Evolutionary conservation across 306 rosid species (phyloP), one percentile per base, ranked within the genome.

Genomic region (Cicer cuneatum): DNA sequence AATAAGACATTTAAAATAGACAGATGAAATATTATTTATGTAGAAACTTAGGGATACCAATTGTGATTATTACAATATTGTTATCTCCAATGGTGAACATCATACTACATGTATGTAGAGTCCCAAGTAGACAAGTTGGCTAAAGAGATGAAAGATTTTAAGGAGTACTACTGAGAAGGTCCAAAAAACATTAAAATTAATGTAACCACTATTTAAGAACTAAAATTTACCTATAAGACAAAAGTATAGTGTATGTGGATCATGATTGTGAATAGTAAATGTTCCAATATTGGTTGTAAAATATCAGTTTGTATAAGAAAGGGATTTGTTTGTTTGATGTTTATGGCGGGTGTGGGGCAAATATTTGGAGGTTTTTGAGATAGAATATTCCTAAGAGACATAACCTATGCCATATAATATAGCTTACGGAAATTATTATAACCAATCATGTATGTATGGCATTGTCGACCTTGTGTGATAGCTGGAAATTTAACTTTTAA

Each of bases 251-350:
- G 33, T 29, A 29, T 29, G 67, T 9, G 39, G 39, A 42, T 33
- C 15, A 10, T 8, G 56, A 67, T 48, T 60, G 4, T 24, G 19
- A 54, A 12, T 18, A 41, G 66, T 41, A 53, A 61, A 33, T 42
- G 51, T 61, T 59, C 45, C 37, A 51, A 52, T 62, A 41, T 47
- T 66, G 43, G 45, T n/a, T 49, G 14, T 65, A 71, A 57, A 71
- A 48, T 29, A 21, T 63, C 40, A 24, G 14, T 42, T 63, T 21
- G 78, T 12, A 47, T 10, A 29, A 37, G 72, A 67, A 78, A 73
- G 83, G 49, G 80, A 74, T 69, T 18, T 11, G 9, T 54, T 57
- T 70, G 81, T 43, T 66, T 71, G 41, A 37, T 68, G 21, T 71
- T 71, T 65, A 61, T 46, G 46, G 72, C 39, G 2, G 11, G 73